These are phyloP conservation scores for Rubroshorea leprosula DNA, from an alignment of 345 rosid species.

Conservation along the genomic window DNA sequence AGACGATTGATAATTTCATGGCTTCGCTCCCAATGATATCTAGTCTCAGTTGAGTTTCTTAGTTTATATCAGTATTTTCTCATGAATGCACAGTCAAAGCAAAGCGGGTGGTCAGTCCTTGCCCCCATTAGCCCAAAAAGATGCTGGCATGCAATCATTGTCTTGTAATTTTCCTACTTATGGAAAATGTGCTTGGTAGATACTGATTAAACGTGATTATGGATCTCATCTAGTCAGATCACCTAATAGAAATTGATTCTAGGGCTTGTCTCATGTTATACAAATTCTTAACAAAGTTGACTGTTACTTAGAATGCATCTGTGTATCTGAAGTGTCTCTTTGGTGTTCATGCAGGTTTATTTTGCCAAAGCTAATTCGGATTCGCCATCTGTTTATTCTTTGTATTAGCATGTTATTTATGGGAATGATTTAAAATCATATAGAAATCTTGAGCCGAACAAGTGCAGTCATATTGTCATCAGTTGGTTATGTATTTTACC, in stretches of 20 bases:
- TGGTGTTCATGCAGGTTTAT: constrained; percentile 96
- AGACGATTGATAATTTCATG: constrained; percentile 75
- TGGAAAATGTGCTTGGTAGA: constrained; percentile 18
- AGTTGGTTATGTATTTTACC: constrained; percentile 15
- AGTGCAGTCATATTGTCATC: constrained; percentile 3
- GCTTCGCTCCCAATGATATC: constrained; percentile 45
- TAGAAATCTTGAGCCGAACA: constrained; percentile 21
- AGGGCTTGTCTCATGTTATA: constrained; percentile 3
- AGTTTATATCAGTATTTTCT: constrained; percentile 26
- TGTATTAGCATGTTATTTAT: constrained; percentile 37
- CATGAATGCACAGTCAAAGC: constrained; percentile 24
- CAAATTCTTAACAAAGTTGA: constrained; percentile 17
- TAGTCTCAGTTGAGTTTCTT: constrained; percentile 34
- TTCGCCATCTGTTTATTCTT: constrained; percentile 62
- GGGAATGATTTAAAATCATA: constrained; percentile 10
- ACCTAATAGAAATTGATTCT: constrained; percentile 13
- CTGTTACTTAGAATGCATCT: constrained; percentile 35
- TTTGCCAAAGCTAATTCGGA: constrained; percentile 84
- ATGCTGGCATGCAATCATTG: constrained; percentile 15
- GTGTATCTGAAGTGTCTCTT: constrained; percentile 83
- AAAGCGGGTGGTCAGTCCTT: constrained; percentile 11
- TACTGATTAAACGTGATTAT: constrained; percentile 12
- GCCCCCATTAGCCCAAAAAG: constrained; percentile 13
- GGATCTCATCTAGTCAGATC: constrained; percentile 13
- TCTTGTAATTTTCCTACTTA: constrained; percentile 25